Conservation (phyloP, 2,329 filamentous ascomycete species). For the Aplosporella prunicola region DNA sequence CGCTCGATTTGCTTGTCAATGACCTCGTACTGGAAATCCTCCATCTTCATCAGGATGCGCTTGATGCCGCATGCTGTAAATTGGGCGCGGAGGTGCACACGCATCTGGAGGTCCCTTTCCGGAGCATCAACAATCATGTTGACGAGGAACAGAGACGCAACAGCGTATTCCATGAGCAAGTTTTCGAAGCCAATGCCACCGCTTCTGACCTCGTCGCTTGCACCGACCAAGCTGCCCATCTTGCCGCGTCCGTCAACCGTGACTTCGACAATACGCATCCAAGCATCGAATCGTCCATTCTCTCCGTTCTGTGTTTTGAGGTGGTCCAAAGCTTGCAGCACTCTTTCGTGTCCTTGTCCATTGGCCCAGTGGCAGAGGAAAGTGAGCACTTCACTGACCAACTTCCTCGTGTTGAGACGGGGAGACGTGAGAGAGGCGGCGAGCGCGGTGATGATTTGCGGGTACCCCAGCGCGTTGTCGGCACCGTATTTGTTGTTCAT, state of each 20-base stretch:
- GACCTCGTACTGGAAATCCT: slow-evolving; percentile 93
- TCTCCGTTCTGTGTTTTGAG: slow-evolving; percentile 83
- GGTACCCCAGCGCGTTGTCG: slow-evolving; percentile 84
- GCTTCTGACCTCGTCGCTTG: slow-evolving; percentile 89
- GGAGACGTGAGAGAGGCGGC: slow-evolving; percentile 81
- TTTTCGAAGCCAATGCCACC: slow-evolving; percentile 99
- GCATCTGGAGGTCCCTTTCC: slow-evolving; percentile 76
- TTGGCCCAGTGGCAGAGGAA: slow-evolving; percentile 93
- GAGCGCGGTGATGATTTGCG: slow-evolving; percentile 81
- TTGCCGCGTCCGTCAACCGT: slow-evolving; percentile 95
- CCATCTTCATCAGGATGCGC: slow-evolving; percentile 92
- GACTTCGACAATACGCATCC: slow-evolving; percentile 97
- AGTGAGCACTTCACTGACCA: slow-evolving; percentile 91
- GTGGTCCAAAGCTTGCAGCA: slow-evolving; percentile 84
- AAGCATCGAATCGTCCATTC: slow-evolving; percentile 92
- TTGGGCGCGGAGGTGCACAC: slow-evolving; percentile 90
- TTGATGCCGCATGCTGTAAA: slow-evolving; percentile 95
- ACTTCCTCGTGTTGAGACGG: slow-evolving; percentile 80
- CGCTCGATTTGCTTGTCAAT: slow-evolving; percentile 97
- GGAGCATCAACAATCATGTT: slow-evolving; percentile 95
- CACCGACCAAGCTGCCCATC: slow-evolving; percentile 96
- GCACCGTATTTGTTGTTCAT: slow-evolving; percentile 99
- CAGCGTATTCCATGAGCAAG: slow-evolving; percentile 95
- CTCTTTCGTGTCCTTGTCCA: slow-evolving; percentile 81
- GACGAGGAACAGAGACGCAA: slow-evolving; percentile 86